Base-by-base conservation (phyloP, 2,329 filamentous ascomycete species). In the Fusarium sp. region DNA sequence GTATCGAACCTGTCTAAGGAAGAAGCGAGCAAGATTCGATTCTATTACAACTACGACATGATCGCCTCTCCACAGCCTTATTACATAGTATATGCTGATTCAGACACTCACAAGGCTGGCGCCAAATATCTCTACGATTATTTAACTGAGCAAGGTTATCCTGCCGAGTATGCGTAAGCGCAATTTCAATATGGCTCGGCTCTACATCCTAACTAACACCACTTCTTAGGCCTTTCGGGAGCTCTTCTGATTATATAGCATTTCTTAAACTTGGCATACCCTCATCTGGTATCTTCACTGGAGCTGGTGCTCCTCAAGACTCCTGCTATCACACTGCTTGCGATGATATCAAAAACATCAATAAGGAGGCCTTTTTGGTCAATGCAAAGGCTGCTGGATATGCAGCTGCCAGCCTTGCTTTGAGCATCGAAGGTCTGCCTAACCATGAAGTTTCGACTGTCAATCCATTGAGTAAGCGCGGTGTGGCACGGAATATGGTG, bases 1-100 rank as follows among this genome's bases (percentile, higher is more conserved):
- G 78, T 76, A 3, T 63, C 74, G 8, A 74, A 73, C 11, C 76
- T 83, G 18, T 75, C 77, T 13, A 70, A 76, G 32, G 74, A 76
- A 7, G 80, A 83, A 55, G 75, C 76, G 0, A 79, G 84, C 65
- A 89, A 88, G 78, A 88, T 92, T 75, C 83, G 85, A 2, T 87
- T 91, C 41, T 90, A 91, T 80, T 86, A 91, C 76, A 90, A 92
- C 80, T 91, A 90, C 75, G 90, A 92, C 79, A 92, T 92, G 90
- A 89, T 91, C 49, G 82, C 79, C 22, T 84, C 81, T n/a, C 75
- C 75, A 6, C 66, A 75, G n/a, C 79, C 82, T 8, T 67, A 75
- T 34, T 83, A 78, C 69, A 71, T 73, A 34, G 77, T 84, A 43
- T 82, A 83, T 63, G 73, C 79, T 44, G 76, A 82, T 65, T 78